Percentiles rank a stretch among this genome's conserved stretches.
phyloP scores from a whole-genome alignment of 768 basidiomycete species.

The Russula sp. region DNA sequence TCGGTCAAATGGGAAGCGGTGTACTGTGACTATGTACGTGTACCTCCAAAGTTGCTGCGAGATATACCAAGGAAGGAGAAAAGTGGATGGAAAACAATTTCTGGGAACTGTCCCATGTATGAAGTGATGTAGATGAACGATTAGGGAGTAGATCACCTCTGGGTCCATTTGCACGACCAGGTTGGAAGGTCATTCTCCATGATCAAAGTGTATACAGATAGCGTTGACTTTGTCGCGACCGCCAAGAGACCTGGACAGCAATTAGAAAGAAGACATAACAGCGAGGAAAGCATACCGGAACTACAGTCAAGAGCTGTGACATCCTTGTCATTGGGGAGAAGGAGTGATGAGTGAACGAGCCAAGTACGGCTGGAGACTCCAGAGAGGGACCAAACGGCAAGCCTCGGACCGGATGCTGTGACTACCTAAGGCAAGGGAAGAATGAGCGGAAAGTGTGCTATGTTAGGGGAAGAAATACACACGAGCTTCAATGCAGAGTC shows the following conservation, averaged over 20 bases:
- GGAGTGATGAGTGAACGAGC: constrained; percentile 75
- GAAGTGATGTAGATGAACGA: background rate
- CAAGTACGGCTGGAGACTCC: constrained; percentile 55
- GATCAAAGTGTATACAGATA: constrained; percentile 71
- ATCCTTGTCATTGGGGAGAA: constrained; percentile 46
- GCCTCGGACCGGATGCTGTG: constrained; percentile 55
- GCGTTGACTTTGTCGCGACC: constrained; percentile 49
- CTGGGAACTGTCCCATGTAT: constrained; percentile 33
- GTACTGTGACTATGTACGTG: background rate
- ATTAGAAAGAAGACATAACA: constrained; percentile 25
- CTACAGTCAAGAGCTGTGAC: constrained; percentile 65
- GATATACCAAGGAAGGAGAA: constrained; percentile 71
- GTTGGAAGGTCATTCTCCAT: constrained; percentile 77
- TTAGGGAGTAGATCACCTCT: constrained; percentile 37
- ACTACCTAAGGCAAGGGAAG: constrained; percentile 45
- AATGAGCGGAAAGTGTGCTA: background rate
- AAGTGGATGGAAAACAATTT: constrained; percentile 50
- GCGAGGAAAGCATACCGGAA: constrained; percentile 45
- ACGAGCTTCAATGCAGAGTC: constrained; percentile 80
- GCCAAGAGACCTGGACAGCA: constrained; percentile 58
- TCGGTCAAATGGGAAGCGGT: constrained; percentile 15
- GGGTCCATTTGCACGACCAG: constrained; percentile 76
- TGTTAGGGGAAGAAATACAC: constrained; percentile 28
- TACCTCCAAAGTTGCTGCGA: constrained; percentile 58
- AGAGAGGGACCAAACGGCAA: constrained; percentile 78